Percentiles rank a stretch among this genome's conserved stretches.
phyloP scores from a whole-genome alignment of 768 basidiomycete genomes.

The Calocybe gangraenosa region DNA sequence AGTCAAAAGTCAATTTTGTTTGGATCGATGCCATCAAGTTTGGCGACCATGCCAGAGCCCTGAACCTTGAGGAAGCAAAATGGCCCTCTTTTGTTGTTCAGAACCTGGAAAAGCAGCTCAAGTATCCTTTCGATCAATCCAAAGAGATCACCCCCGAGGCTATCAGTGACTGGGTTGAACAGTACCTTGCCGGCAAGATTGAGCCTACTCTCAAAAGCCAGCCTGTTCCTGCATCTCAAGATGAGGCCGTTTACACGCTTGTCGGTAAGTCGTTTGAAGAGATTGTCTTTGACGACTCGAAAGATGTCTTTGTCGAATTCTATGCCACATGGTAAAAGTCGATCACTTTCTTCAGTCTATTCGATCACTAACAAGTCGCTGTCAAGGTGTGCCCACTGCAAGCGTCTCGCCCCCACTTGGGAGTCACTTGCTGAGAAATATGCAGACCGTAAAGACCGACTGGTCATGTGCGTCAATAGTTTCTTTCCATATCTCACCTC shows the following conservation, averaged over 20 bases:
- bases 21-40: slow-evolving; percentile 97
- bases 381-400: slow-evolving; percentile 90
- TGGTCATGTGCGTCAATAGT: slow-evolving; percentile 61
- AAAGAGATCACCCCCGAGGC: slow-evolving; percentile 54
- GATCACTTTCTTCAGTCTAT: background rate
- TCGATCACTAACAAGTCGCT: slow-evolving; percentile 1
- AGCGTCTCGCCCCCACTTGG: slow-evolving; percentile 94
- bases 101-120: slow-evolving; percentile 76
- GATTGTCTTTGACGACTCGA: slow-evolving; percentile 78
- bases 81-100: slow-evolving; percentile 97
- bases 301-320: slow-evolving; percentile 97
- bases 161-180: slow-evolving; percentile 54
- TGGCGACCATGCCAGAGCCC: slow-evolving; percentile 90
- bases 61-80: slow-evolving; percentile 79
- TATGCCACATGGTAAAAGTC: slow-evolving; percentile 87
- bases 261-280: slow-evolving; percentile 90
- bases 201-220: slow-evolving; percentile 86
- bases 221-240: slow-evolving; percentile 78
- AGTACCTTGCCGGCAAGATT: slow-evolving; percentile 70
- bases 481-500: slow-evolving; percentile 1
- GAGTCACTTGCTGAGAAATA: slow-evolving; percentile 87
- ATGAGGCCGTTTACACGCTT: slow-evolving; percentile 76
- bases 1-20: slow-evolving; percentile 92
- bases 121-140: slow-evolving; percentile 80
- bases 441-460: slow-evolving; percentile 63